phyloP scores from a whole-genome alignment of 2,329 filamentous ascomycete species.

The Botrytis aclada region DNA sequence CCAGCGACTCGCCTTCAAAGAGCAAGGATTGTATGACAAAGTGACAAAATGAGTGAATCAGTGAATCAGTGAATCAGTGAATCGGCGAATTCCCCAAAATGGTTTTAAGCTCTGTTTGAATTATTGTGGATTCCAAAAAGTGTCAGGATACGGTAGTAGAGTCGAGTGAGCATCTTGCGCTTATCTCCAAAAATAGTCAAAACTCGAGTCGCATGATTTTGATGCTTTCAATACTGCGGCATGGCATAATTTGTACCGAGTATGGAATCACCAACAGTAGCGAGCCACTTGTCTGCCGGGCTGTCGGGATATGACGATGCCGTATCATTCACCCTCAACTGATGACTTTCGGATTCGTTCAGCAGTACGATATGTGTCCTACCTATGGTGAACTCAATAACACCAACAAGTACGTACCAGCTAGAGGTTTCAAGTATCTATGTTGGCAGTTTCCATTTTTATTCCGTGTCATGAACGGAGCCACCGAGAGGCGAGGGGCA shows the following conservation, averaged over 20 bases:
- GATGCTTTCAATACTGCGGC: not conserved
- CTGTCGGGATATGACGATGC: not conserved
- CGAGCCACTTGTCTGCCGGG: not conserved
- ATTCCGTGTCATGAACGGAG: not conserved
- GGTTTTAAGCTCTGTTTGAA: not conserved
- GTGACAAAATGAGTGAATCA: not conserved
- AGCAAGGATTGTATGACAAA: not conserved
- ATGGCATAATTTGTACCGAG: not conserved
- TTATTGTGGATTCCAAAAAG: not conserved
- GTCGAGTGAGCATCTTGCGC: not conserved
- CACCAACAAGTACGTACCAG: not conserved
- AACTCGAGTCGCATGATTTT: conserved; percentile 2
- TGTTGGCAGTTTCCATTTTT: not conserved
- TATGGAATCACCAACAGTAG: not conserved
- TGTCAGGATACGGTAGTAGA: not conserved
- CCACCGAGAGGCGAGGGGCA: not conserved
- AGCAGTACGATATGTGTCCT: not conserved
- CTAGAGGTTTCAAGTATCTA: not conserved
- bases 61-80: not conserved
- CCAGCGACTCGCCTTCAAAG: not conserved
- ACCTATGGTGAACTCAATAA: not conserved
- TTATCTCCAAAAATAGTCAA: conserved; percentile 2
- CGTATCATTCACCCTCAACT: not conserved
- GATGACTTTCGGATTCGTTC: not conserved
- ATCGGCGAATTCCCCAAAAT: not conserved